Base-by-base conservation (phyloP, 805 yeast genomes). In the Metschnikowia lunata region DNA sequence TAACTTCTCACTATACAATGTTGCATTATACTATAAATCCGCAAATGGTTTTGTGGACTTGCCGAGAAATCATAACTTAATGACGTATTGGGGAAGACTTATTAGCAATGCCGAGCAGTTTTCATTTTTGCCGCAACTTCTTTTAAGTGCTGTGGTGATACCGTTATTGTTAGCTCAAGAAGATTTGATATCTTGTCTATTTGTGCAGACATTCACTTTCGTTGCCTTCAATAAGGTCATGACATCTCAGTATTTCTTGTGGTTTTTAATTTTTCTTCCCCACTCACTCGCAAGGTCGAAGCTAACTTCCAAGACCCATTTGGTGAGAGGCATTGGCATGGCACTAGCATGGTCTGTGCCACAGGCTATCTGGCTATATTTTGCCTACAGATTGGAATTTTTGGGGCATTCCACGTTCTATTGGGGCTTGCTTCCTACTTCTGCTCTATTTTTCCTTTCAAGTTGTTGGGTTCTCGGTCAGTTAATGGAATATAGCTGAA, bases 211-310 rank as follows among this genome's bases (percentile, higher is more conserved):
- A 7, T 68, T 69, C 57, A 62, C 72, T 33, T 71, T 71, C 55
- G 76, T 71, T 14, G 57, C 68, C 15, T 68, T 70, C 52, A 71
- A 71, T 54, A 71, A 71, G 48, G 90, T 91, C 49, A 67, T 89
- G 57, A 93, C 99, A 0, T 88, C 97, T 1, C 99, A 93, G 67
- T 93, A 93, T 64, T 93, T 93, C 64, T 79, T 91, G 49, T 93
- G 99, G 99, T 93, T 85, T 58, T 66, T 93, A 54, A 85, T 89
- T 11, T 79, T 90, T 51, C 62, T 91, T 35, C 98, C 99, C 1
- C 78, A 86, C 43, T 83, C 70, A 55, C 60, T 88, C 7, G 69
- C 82, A 2, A 59, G 66, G 8, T 71, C 88, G 0, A 60, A 56
- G 2, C 45, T 62, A 1, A 46, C 66, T 0, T 48, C 60, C 0